Base-by-base conservation (phyloP, 192 early-diverging fungal species). In the Coemansia sp. region DNA sequence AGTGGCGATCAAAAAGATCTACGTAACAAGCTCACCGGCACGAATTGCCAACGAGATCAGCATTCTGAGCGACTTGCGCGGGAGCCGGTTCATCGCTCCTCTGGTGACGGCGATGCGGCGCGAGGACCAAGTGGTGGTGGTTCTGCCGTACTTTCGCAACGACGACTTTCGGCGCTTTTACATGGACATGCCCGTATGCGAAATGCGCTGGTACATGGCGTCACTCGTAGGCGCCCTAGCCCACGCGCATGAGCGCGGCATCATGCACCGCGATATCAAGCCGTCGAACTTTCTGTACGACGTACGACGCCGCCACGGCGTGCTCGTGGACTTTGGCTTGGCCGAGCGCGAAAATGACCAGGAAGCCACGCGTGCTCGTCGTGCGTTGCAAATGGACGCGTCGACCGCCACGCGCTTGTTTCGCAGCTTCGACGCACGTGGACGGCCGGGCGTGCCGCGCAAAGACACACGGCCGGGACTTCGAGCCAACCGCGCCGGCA, bases 211-310 rank as follows among this genome's bases (percentile, higher is more conserved):
- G 66, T 97, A 97, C 69, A 79, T 97, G 56, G 74, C 82, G 8
- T 84, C 84, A 0, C 70, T 97, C 12, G 81, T 95, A 12, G 78
- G 75, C 8, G 94, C 87, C 0, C 78, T 97, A 5, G 76, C 73
- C n/a, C 81, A 87, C 54, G 71, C 93, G 5, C 94, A 97, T 63
- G 46, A 58, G 6, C 70, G 84, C 28, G 78, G 80, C 9, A 90
- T 95, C 50, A 84, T 98, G 44, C 96, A 98, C 60, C 81, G 95
- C 36, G 96, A 98, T 61, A 84, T 98, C 60, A 98, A 98, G 65
- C 96, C 96, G 3, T 87, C 86, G 49, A 98, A 98, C 62, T 98
- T 98, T 74, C 81, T 98, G n/a, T 98, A 89, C 70, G 84, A 90
- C 52, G 60, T 83, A 2, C 61, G 74, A n/a, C 66, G 69, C 11